Percentiles rank a stretch among this genome's conserved stretches.
Conservation (phyloP, 2,329 filamentous ascomycete genomes). For the Aspergillus novofumigatus region DNA sequence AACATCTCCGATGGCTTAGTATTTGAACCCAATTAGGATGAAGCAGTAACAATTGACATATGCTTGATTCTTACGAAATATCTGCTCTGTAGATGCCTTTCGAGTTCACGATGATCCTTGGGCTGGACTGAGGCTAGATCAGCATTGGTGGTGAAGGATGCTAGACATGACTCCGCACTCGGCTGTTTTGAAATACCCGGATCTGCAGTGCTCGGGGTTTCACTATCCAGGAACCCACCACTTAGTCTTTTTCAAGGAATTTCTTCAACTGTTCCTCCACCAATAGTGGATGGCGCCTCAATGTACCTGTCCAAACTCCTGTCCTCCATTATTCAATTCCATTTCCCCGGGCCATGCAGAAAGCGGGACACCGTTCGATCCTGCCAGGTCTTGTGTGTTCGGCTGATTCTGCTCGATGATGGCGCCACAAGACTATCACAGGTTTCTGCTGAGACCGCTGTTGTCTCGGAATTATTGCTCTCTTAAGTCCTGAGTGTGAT, state of each 20-base stretch:
- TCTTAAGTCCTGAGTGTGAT: not conserved
- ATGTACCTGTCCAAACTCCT: not conserved
- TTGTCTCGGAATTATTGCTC: not conserved
- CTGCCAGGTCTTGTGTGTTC: not conserved
- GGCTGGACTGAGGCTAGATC: not conserved
- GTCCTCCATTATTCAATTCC: not conserved
- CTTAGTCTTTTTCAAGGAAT: not conserved
- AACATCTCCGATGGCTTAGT: not conserved
- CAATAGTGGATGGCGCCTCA: slow-evolving; percentile 6
- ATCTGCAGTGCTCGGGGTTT: not conserved
- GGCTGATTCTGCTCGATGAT: not conserved
- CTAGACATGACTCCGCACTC: not conserved
- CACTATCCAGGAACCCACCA: not conserved
- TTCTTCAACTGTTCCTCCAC: slow-evolving; percentile 14
- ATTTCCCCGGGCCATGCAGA: not conserved
- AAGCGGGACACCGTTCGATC: not conserved
- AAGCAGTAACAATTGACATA: not conserved
- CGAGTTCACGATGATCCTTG: not conserved
- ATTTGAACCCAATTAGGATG: not conserved
- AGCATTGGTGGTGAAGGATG: too few species aligned
- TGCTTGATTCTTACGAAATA: not conserved
- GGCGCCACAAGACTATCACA: not conserved
- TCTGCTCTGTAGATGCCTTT: too few species aligned
- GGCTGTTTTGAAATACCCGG: not conserved
- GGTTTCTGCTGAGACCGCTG: not conserved